Base-by-base conservation (phyloP, 306 rosid genomes). In the Arachis hypogaea region DNA sequence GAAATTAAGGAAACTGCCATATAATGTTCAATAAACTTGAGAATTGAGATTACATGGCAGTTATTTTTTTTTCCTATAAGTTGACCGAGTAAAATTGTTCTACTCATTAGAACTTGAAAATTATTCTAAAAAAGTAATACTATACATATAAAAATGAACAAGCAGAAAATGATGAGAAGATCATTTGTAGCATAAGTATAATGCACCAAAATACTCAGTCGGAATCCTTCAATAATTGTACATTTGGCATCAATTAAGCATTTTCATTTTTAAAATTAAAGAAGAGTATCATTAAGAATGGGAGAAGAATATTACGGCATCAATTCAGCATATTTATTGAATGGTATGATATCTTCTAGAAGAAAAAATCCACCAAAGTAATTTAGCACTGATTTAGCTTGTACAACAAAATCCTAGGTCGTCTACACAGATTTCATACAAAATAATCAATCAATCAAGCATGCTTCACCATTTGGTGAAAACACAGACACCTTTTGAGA, bases 401-500 rank as follows among this genome's bases (percentile, higher is more conserved):
- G 28, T 22, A 22, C 28, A 22, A 22, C 28, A 22, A 22, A 22
- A 22, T 22, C 28, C 28, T 22, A 22, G 28, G 28, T 22, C 28
- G 28, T 22, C 28, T 22, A 46, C 6, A 69, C 51, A 50, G 66
- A 58, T 47, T 12, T 16, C 65, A 33, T 10, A 11, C 1, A 22
- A 75, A 33, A 60, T 74, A 28, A 69, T 45, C 71, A 43, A 43
- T 43, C 80, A 58, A 69, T 22, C 43, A 11, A 8, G 22, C 50
- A 16, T 64, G 75, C 45, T 8, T 62, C 68, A 51, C 38, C 56
- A 49, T 72, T 47, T 58, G 69, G 72, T 42, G 63, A 10, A 76
- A 76, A 6, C 54, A 38, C 51, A 69, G 12, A 18, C 69, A 80
- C 43, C 6, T 64, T 49, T 49, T n/a, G 4, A n/a, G 50, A 46